Evolutionary conservation across 2,329 filamentous ascomycete genomes (phyloP), one percentile per base, ranked within the genome.

Genomic region (Leptographium galeiforme): DNA sequence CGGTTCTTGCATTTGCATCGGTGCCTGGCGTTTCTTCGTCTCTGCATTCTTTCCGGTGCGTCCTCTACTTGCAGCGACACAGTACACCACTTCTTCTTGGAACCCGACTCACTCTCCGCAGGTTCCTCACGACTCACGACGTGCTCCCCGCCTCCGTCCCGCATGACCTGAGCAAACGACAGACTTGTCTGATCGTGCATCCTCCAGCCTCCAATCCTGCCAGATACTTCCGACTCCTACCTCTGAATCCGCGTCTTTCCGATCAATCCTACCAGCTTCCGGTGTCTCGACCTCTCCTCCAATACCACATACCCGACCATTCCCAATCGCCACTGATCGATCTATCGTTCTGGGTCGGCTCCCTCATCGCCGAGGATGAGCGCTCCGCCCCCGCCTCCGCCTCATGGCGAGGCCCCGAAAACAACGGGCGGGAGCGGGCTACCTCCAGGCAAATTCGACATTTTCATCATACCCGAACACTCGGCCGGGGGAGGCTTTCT

Each of bases 391-490:
- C 89, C 89, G 59, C 89, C 88, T 60, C 87, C 87, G 60, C 89
- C 89, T 64, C 89, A 95, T 71, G 89, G 89, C 68, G 77, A 82
- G 64, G 84, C 82, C 60, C 86, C 88, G 50, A 84, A 84, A 66
- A 79, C 79, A 19, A 76, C 80, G 51, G 67, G 70, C 52, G 65
- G 67, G n/a, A 67, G 70, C 53, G 65, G 67, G 12, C 73, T 96
- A 48, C 91, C 91, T 3, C 77, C 86, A 1, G 90, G 91, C 53
- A 94, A 93, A 66, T 97, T 95, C 69, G 91, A 97, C 72, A 95
- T 97, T 65, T 96, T 96, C 72, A 85, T 96, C 66, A 90, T 97
- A 63, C 91, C 91, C 8, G 88, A 90, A 48, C 89, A 95, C 67
- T 91, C 89, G 12, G 78, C 90, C 8, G 91, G 91, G 52, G 81